Conservation (phyloP, 2,329 filamentous ascomycete genomes). For the Hirsutella rhossiliensis region DNA sequence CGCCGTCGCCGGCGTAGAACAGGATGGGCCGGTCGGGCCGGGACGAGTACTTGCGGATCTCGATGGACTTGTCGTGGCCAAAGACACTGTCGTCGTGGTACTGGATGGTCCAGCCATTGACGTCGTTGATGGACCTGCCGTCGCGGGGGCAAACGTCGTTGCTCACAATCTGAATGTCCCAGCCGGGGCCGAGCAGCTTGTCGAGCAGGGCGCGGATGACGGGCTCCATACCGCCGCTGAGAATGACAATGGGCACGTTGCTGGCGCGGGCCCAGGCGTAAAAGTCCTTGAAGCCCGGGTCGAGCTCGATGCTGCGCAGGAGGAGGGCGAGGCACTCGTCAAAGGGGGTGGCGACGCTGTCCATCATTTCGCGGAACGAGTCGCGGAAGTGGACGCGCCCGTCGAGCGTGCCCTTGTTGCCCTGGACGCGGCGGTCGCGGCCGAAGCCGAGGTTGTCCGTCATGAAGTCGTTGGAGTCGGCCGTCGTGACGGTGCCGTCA, state of each 20-base stretch:
- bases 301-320: slow-evolving; percentile 72
- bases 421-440: slow-evolving; percentile 51
- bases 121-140: slow-evolving; percentile 63
- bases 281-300: slow-evolving; percentile 81
- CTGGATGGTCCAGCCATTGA: slow-evolving; percentile 75
- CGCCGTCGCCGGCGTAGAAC: slow-evolving; percentile 92
- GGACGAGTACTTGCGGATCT: slow-evolving; percentile 75
- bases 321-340: slow-evolving; percentile 70
- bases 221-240: slow-evolving; percentile 87
- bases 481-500: slow-evolving; percentile 82
- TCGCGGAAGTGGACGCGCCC: slow-evolving; percentile 66
- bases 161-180: slow-evolving; percentile 80
- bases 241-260: slow-evolving; percentile 83
- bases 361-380: slow-evolving; percentile 84
- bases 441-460: slow-evolving; percentile 92
- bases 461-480: slow-evolving; percentile 57
- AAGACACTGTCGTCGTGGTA: slow-evolving; percentile 85
- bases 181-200: slow-evolving; percentile 64
- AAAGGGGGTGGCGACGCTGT: slow-evolving; percentile 71
- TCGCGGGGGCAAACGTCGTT: slow-evolving; percentile 60
- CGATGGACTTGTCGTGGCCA: slow-evolving; percentile 93
- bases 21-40: slow-evolving; percentile 68
- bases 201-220: slow-evolving; percentile 77
- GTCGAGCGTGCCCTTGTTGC: slow-evolving; percentile 67
- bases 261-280: slow-evolving; percentile 69